A percentile compares a stretch with the other conserved stretches of the same genome.
Evolutionary conservation across 768 basidiomycete genomes (phyloP).

Genomic region (Rossbeevera mucosa): DNA sequence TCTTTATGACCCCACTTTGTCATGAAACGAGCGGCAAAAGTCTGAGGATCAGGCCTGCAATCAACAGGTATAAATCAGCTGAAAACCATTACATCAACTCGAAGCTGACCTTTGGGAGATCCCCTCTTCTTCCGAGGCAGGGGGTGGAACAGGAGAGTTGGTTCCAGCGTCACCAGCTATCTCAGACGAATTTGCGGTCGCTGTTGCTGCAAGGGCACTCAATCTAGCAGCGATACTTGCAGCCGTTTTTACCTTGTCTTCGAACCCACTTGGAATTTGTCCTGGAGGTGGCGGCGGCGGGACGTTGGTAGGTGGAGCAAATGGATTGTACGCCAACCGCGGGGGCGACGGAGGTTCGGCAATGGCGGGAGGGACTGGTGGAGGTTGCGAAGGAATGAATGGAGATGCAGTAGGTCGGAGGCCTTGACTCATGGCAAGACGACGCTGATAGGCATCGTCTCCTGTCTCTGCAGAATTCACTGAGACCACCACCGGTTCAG

Average conservation of each 20-base stretch:
- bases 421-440: slow-evolving; percentile 52
- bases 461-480: slow-evolving; percentile 41
- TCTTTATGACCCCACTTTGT: slow-evolving; percentile 96
- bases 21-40: slow-evolving; percentile 85
- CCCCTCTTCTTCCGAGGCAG: slow-evolving; percentile 31
- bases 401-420: slow-evolving; percentile 28
- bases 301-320: slow-evolving; percentile 57
- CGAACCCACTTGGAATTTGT: slow-evolving; percentile 40
- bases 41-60: slow-evolving; percentile 55
- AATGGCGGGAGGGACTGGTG: slow-evolving; percentile 20
- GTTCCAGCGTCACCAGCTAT: slow-evolving; percentile 23
- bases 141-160: slow-evolving; percentile 24
- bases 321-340: slow-evolving; percentile 62
- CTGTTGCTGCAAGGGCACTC: slow-evolving; percentile 45
- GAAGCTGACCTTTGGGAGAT: slow-evolving; percentile 12
- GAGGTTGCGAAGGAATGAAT: slow-evolving; percentile 22
- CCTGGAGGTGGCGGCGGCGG: slow-evolving; percentile 61
- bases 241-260: slow-evolving; percentile 70
- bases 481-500: neutral
- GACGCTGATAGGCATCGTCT: slow-evolving; percentile 65
- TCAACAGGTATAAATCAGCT: neutral
- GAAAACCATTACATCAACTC: neutral
- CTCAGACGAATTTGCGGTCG: slow-evolving; percentile 19
- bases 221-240: slow-evolving; percentile 80
- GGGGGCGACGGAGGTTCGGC: slow-evolving; percentile 41